Conservation (phyloP, 441 rosid genomes). For the Erodium moschatum region DNA sequence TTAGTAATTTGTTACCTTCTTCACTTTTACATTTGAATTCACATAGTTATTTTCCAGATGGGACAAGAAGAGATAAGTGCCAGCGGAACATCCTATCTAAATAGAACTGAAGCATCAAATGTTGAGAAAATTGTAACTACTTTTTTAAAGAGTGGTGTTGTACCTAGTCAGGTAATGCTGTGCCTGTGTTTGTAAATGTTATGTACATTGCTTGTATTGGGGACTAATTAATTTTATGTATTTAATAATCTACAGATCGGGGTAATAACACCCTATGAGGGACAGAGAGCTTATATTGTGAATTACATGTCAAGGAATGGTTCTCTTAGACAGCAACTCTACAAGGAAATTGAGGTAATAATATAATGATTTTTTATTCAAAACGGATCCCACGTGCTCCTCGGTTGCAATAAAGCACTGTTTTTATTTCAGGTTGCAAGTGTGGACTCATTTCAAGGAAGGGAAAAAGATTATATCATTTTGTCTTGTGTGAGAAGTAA, state of each 20-base stretch:
- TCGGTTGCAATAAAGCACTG: slow-evolving; percentile 16
- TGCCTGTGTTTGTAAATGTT: neutral
- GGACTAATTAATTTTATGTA: neutral
- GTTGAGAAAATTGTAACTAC: slow-evolving; percentile 26
- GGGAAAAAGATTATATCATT: slow-evolving; percentile 97
- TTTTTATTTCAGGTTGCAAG: slow-evolving; percentile 74
- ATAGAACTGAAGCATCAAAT: slow-evolving; percentile 26
- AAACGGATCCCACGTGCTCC: slow-evolving; percentile 9
- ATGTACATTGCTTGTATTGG: neutral
- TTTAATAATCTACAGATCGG: slow-evolving; percentile 55
- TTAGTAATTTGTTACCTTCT: neutral
- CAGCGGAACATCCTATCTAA: slow-evolving; percentile 24
- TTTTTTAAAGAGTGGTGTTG: slow-evolving; percentile 24
- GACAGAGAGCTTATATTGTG: slow-evolving; percentile 39
- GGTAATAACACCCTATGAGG: slow-evolving; percentile 98
- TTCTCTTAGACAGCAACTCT: slow-evolving; percentile 25
- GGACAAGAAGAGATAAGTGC: slow-evolving; percentile 30
- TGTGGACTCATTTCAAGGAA: slow-evolving; percentile 98
- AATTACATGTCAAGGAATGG: slow-evolving; percentile 26
- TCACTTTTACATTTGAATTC: slow-evolving; percentile 15
- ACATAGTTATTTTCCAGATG: slow-evolving; percentile 20
- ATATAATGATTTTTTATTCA: slow-evolving; percentile 1
- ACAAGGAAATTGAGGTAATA: slow-evolving; percentile 82
- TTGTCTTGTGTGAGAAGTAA: slow-evolving; percentile 98
- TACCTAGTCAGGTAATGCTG: slow-evolving; percentile 22